A percentile compares a stretch with the other conserved stretches of the same genome.
Evolutionary conservation across 345 rosid genomes (phyloP).

Genomic region (Citrus mangshanensis): DNA sequence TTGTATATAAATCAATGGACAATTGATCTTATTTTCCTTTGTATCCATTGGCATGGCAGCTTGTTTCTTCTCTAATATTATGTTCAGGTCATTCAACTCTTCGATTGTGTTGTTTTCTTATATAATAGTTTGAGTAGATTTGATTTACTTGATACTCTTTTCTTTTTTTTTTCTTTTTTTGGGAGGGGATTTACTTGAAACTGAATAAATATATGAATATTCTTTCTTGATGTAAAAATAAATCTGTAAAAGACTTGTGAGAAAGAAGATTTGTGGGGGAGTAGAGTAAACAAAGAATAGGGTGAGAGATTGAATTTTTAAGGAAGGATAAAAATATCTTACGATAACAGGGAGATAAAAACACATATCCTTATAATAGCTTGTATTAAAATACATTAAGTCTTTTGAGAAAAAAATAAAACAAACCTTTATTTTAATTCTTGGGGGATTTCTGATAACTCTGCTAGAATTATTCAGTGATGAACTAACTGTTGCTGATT

Average conservation of each 20-base stretch:
- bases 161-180: no score
- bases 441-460: not conserved
- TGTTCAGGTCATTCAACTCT: not conserved
- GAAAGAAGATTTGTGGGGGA: not conserved
- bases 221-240: not conserved
- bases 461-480: not conserved
- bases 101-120: not conserved
- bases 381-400: not conserved
- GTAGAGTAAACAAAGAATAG: not conserved
- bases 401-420: not conserved
- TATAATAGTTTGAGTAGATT: not conserved
- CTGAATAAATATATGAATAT: not conserved
- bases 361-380: not conserved
- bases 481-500: not conserved
- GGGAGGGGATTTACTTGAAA: not conserved
- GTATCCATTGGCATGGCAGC: not conserved
- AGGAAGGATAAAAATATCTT: not conserved
- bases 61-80: not conserved
- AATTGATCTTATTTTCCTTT: not conserved
- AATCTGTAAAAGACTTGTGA: not conserved
- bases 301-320: not conserved
- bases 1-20: not conserved
- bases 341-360: not conserved
- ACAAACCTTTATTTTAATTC: not conserved
- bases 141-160: not conserved